A percentile compares a stretch with the other conserved stretches of the same genome.
phyloP scores from a whole-genome alignment of 2,329 filamentous ascomycete genomes.

The Colletotrichum sp. region DNA sequence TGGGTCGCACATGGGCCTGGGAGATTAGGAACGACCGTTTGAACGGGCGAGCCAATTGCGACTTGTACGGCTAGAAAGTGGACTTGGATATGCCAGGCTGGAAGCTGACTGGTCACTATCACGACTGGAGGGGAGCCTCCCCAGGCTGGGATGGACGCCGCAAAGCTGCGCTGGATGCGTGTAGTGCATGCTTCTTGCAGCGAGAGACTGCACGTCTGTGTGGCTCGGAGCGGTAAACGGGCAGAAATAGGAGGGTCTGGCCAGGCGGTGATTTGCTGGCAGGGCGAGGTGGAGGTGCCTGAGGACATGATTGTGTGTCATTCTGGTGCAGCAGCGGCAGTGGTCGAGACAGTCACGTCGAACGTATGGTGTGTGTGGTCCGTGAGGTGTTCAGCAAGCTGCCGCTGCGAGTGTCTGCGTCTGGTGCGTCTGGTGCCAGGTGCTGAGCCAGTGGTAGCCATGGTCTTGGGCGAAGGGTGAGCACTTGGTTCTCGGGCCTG shows the following conservation, averaged over 20 bases:
- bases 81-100: not conserved
- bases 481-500: not conserved
- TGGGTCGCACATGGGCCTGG: slow-evolving; percentile 19
- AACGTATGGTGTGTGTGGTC: not conserved
- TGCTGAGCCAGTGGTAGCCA: not conserved
- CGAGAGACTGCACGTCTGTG: slow-evolving; percentile 8
- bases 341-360: not conserved
- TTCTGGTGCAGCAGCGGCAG: not conserved
- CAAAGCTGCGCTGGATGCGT: slow-evolving; percentile 17
- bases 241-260: slow-evolving; percentile 7
- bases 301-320: slow-evolving; percentile 3
- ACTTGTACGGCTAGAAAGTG: not conserved
- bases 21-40: slow-evolving; percentile 22
- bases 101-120: not conserved
- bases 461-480: not conserved
- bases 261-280: slow-evolving; percentile 8
- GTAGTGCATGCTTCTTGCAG: slow-evolving; percentile 8
- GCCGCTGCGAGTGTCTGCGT: not conserved
- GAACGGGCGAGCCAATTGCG: slow-evolving; percentile 8
- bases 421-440: not conserved
- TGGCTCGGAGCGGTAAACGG: slow-evolving; percentile 19
- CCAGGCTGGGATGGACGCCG: not conserved
- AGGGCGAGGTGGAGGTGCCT: slow-evolving; percentile 18
- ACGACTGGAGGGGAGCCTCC: not conserved
- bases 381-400: not conserved